Evolutionary conservation across 768 basidiomycete genomes (phyloP).

Genomic region (Hypsizygus marmoreus): DNA sequence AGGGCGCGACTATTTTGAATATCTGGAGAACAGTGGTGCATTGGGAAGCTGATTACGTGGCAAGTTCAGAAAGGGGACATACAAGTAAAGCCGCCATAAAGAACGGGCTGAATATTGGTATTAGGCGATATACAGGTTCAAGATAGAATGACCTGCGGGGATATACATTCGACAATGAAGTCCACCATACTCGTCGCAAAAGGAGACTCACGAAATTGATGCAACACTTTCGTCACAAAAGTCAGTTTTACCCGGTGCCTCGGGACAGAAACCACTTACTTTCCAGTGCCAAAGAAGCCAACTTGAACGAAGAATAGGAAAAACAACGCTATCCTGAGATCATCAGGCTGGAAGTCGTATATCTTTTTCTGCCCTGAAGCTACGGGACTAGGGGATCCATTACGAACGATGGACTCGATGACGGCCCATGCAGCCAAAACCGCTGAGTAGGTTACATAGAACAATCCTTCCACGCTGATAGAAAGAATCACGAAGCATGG

Average conservation of each 20-base stretch:
- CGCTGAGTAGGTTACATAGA: slow-evolving; percentile 69
- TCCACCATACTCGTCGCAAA: background rate
- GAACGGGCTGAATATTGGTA: slow-evolving; percentile 85
- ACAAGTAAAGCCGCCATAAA: slow-evolving; percentile 77
- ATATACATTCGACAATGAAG: background rate
- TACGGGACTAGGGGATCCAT: slow-evolving; percentile 6
- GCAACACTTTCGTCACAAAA: slow-evolving; percentile 56
- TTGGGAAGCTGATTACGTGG: background rate
- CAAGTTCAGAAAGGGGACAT: slow-evolving; percentile 17
- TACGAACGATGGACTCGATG: slow-evolving; percentile 47
- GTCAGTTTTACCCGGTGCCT: too few relatives aligned
- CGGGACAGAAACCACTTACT: slow-evolving; percentile 65
- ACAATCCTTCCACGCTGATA: slow-evolving; percentile 80
- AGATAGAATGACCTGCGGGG: slow-evolving; percentile 73
- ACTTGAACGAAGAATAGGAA: slow-evolving; percentile 88
- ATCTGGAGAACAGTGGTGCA: slow-evolving; percentile 42
- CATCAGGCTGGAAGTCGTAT: slow-evolving; percentile 57
- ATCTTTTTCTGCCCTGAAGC: slow-evolving; percentile 17
- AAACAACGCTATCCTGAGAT: slow-evolving; percentile 74
- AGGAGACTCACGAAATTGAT: slow-evolving; percentile 70
- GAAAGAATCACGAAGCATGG: slow-evolving; percentile 80
- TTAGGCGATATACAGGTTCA: slow-evolving; percentile 83
- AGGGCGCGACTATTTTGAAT: slow-evolving; percentile 83
- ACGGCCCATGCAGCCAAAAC: slow-evolving; percentile 69
- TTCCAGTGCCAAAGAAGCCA: slow-evolving; percentile 85